Percentiles rank a stretch among this genome's conserved stretches.
These are phyloP conservation scores for Aegilops tauschii DNA, from an alignment of 176 grass and related monocot species.

Conservation along the genomic window DNA sequence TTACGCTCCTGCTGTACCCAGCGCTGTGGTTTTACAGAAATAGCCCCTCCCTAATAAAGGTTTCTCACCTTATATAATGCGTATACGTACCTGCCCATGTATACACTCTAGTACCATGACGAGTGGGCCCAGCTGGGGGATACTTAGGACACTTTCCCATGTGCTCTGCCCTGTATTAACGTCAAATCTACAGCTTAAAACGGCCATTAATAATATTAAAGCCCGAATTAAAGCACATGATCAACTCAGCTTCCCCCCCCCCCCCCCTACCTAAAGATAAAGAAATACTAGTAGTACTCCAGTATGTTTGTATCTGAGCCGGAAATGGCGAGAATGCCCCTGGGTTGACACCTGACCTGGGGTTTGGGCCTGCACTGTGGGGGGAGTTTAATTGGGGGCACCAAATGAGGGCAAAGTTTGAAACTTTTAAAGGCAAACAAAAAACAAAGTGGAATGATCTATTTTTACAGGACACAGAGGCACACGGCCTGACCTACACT, in stretches of 20 bases:
- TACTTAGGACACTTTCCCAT: constrained; percentile 45
- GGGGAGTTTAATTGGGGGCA: constrained; percentile 30
- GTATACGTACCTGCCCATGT: constrained; percentile 22
- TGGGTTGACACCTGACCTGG: constrained; percentile 12
- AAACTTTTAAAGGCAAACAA: constrained; percentile 56
- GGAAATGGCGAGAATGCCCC: constrained; percentile 47
- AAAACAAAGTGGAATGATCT: constrained; percentile 50
- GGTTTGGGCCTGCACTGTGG: constrained; percentile 30
- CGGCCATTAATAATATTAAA: constrained; percentile 16
- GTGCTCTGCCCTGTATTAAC: constrained; percentile 25
- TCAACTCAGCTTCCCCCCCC: background rate
- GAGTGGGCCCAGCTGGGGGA: constrained; percentile 25
- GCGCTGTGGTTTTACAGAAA: constrained; percentile 42
- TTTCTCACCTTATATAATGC: constrained; percentile 24
- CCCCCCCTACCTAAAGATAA: background rate
- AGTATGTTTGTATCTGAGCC: background rate
- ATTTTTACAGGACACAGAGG: constrained; percentile 49
- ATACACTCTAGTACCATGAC: constrained; percentile 18
- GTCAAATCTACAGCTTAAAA: constrained; percentile 24
- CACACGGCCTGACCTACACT: constrained; percentile 69
- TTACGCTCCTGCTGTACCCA: constrained; percentile 21
- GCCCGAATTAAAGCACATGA: constrained; percentile 11
- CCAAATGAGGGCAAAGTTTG: constrained; percentile 50
- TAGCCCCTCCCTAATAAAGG: constrained; percentile 52
- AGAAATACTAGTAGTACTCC: too few species aligned